These are phyloP conservation scores for Cryptomeria japonica DNA, from an alignment of 75 land plant species.

Conservation along the genomic window DNA sequence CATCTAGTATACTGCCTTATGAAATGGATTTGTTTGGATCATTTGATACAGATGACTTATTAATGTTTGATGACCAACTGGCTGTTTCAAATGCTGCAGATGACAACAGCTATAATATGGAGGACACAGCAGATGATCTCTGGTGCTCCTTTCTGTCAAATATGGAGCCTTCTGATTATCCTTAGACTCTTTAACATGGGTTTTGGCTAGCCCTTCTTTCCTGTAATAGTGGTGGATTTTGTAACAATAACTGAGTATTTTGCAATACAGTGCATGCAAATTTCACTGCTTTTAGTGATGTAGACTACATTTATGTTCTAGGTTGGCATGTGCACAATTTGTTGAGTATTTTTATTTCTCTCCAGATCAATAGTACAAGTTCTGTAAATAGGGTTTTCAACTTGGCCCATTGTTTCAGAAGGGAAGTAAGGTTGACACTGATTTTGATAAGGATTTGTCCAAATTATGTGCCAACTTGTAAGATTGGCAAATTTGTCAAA, in stretches of 20 bases:
- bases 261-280: conserved; percentile 26
- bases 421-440: too few relatives aligned
- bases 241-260: neutral
- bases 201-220: neutral
- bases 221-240: neutral
- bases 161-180: neutral
- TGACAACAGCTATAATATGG: neutral
- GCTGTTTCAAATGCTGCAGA: neutral
- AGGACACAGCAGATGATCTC: neutral
- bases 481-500: too few relatives aligned
- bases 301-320: too few relatives aligned
- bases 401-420: too few relatives aligned
- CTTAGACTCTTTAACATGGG: neutral
- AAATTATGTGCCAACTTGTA: too few relatives aligned
- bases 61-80: neutral
- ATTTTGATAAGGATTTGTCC: too few relatives aligned
- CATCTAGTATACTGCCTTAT: neutral
- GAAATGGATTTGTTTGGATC: neutral
- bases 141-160: neutral
- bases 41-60: neutral
- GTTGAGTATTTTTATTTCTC: too few relatives aligned
- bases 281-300: too few relatives aligned
- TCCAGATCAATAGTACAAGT: too few relatives aligned
- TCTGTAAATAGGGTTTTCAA: too few relatives aligned
- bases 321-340: too few relatives aligned